These are phyloP conservation scores for Lomentospora prolificans DNA, from an alignment of 2,329 filamentous ascomycete species.

Conservation along the genomic window DNA sequence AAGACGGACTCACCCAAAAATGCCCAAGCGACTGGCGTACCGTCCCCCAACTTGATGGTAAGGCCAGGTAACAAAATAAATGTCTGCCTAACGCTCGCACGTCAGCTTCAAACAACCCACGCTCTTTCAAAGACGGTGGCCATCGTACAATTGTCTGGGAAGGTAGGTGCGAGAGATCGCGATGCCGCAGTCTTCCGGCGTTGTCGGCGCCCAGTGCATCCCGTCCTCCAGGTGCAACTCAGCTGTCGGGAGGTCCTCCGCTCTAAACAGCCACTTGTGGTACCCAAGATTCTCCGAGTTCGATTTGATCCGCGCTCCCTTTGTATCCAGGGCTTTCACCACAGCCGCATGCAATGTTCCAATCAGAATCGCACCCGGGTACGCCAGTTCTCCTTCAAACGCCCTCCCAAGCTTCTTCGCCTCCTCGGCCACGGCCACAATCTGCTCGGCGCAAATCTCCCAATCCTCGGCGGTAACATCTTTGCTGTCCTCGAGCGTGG, in stretches of 20 bases:
- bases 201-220: slow-evolving; percentile 45
- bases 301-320: background rate
- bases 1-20: slow-evolving; percentile 35
- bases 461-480: slow-evolving; percentile 11
- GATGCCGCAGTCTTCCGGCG: slow-evolving; percentile 42
- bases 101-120: background rate
- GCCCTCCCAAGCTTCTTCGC: slow-evolving; percentile 18
- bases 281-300: slow-evolving; percentile 16
- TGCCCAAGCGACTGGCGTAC: slow-evolving; percentile 51
- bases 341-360: slow-evolving; percentile 24
- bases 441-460: slow-evolving; percentile 21
- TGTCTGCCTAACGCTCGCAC: slow-evolving; percentile 24
- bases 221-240: slow-evolving; percentile 28
- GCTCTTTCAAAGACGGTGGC: background rate
- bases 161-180: slow-evolving; percentile 47
- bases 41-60: slow-evolving; percentile 33
- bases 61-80: slow-evolving; percentile 35
- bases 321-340: slow-evolving; percentile 9
- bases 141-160: slow-evolving; percentile 37
- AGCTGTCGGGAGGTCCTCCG: slow-evolving; percentile 30
- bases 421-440: slow-evolving; percentile 21
- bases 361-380: slow-evolving; percentile 24
- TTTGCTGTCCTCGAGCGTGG: slow-evolving; percentile 32
- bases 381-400: slow-evolving; percentile 13
- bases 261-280: slow-evolving; percentile 50